Base-by-base conservation (phyloP, 2,329 filamentous ascomycete species). In the Ambrosiella xylebori region DNA sequence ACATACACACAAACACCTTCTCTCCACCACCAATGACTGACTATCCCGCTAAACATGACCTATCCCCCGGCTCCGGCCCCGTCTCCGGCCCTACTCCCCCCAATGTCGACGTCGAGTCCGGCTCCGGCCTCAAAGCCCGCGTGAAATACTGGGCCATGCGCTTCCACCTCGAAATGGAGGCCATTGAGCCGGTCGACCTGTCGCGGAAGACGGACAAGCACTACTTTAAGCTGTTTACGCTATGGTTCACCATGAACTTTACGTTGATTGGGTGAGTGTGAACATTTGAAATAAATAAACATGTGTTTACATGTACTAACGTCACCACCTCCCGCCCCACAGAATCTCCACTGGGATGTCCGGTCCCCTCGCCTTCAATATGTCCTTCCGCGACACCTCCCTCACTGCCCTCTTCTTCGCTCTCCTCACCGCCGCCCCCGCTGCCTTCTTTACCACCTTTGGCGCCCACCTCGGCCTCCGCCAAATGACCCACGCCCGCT, bases 331-430 rank as follows among this genome's bases (percentile, higher is more conserved):
- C 8, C n/a, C 44, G 2, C 7, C 44, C n/a, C 13, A 36, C 45
- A 50, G 75, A 15, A 71, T 65, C 38, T 64, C 64, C 67, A 27
- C 74, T 54, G 74, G 74, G 39, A 74, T 75, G 69, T 66, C 71
- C 5, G 74, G 73, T 1, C 72, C 74, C 3, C 64, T 71, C 19
- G 71, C 71, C 44, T 65, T 64, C 49, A 72, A 71, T 0, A 65
- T 76, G 11, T 68, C 68, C 50, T 66, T 76, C 3, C 66, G 71
- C 56, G 70, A 73, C 56, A 66, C 68, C 15, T 67, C 72, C 1
- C 65, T 76, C 2, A 66, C 74, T 11, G 75, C 75, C 51, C 62
- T 76, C 9, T 76, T 76, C 65, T 75, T 76, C 65, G 70, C 67
- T 6, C 61, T 75, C 13, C 54, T 73, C 7, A 70, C 68, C n/a